Evolutionary conservation across 2,329 filamentous ascomycete genomes (phyloP).

Genomic region (Blastomyces emzantsi): DNA sequence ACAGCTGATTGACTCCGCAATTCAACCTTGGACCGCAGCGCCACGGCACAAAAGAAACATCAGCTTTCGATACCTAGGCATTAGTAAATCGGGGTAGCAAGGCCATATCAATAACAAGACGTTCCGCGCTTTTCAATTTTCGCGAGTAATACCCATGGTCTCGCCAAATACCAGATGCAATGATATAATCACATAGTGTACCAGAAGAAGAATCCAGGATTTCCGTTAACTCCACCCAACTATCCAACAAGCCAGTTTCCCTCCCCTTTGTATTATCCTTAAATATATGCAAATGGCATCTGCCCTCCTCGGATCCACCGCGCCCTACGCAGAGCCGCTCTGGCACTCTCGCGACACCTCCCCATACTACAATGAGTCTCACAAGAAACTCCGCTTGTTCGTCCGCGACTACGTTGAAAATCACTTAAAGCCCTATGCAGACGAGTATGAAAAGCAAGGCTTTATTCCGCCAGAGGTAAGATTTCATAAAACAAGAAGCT

Average conservation of each 20-base stretch:
- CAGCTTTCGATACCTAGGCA: background rate
- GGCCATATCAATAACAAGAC: background rate
- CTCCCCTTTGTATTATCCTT: background rate
- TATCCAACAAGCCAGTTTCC: background rate
- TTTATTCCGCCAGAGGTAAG: conserved; percentile 38
- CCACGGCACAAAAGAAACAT: background rate
- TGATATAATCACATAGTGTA: background rate
- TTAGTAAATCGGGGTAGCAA: background rate
- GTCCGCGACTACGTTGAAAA: conserved; percentile 53
- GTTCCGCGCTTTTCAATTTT: background rate
- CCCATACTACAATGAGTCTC: conserved; percentile 55
- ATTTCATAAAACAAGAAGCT: background rate
- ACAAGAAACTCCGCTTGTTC: conserved; percentile 48
- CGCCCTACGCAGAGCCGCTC: conserved; percentile 33
- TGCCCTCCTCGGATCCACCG: background rate
- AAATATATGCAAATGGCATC: background rate
- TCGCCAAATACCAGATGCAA: background rate
- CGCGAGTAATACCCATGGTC: background rate
- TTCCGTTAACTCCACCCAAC: background rate
- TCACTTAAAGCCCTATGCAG: conserved; percentile 48
- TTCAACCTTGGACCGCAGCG: background rate
- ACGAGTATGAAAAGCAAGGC: conserved; percentile 56
- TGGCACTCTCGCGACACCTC: conserved; percentile 40
- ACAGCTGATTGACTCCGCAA: conserved; percentile 3
- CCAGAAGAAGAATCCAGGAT: background rate